Evolutionary conservation across 495 filamentous ascomycete genomes (phyloP).

Genomic region (Daldinia childiae): DNA sequence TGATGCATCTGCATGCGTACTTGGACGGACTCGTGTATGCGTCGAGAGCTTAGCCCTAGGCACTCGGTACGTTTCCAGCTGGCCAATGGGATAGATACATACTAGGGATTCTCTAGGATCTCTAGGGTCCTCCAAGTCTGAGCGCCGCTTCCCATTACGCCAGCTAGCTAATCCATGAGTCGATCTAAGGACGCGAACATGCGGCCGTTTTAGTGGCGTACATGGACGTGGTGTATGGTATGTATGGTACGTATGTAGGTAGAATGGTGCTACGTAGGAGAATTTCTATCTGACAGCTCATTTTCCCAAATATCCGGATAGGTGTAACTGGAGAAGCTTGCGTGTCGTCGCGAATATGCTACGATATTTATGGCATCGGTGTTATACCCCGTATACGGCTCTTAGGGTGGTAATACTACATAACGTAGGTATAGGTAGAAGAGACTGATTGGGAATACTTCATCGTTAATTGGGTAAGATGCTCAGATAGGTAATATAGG

Average conservation of each 20-base stretch:
- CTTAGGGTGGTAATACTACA: not conserved
- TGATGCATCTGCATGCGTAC: slow-evolving; percentile 2
- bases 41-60: slow-evolving; percentile 6
- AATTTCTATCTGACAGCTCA: slow-evolving; percentile 16
- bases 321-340: slow-evolving; percentile 10
- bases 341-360: not conserved
- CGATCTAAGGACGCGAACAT: slow-evolving; percentile 22
- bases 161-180: slow-evolving; percentile 26
- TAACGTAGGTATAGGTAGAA: not conserved
- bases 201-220: slow-evolving; percentile 9
- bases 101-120: too few relatives aligned
- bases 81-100: slow-evolving; percentile 27
- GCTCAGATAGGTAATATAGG: not conserved
- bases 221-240: slow-evolving; percentile 5
- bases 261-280: not conserved
- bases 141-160: slow-evolving; percentile 20
- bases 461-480: not conserved
- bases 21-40: slow-evolving; percentile 8
- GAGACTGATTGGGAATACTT: not conserved
- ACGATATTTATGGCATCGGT: not conserved
- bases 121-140: slow-evolving; percentile 6
- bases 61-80: not conserved
- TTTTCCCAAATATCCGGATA: slow-evolving; percentile 8
- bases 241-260: not conserved
- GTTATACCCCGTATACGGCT: not conserved